A percentile compares a stretch with the other conserved stretches of the same genome.
phyloP scores from a whole-genome alignment of 306 rosid species.

The Lathyrus sativus region DNA sequence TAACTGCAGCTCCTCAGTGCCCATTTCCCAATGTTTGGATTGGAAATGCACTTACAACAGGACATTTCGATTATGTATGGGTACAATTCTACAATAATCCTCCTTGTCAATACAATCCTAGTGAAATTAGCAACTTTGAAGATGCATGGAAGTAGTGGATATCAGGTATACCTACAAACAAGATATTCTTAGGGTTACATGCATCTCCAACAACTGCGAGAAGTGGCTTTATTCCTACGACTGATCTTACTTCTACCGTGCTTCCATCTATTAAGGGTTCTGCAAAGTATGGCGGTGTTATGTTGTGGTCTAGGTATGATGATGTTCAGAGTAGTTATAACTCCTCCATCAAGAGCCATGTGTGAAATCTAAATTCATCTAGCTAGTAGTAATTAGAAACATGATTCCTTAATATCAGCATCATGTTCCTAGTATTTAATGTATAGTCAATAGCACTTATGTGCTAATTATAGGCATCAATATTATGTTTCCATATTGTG shows the following conservation, averaged over 20 bases:
- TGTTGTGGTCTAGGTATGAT: slow-evolving; percentile 52
- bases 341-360: slow-evolving; percentile 37
- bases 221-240: slow-evolving; percentile 40
- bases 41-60: too few species aligned
- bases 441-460: too few species aligned
- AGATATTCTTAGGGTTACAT: slow-evolving; percentile 47
- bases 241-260: slow-evolving; percentile 44
- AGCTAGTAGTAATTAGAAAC: not conserved
- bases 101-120: not conserved
- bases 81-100: not conserved
- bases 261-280: slow-evolving; percentile 44
- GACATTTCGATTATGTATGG: not conserved
- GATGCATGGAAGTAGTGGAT: slow-evolving; percentile 41
- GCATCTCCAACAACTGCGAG: slow-evolving; percentile 43
- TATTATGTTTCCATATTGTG: too few species aligned
- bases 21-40: slow-evolving; percentile 45
- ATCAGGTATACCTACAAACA: slow-evolving; percentile 35
- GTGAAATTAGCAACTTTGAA: not conserved
- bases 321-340: slow-evolving; percentile 47
- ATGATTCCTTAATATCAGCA: too few species aligned
- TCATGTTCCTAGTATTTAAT: too few species aligned
- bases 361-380: slow-evolving; percentile 12
- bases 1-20: slow-evolving; percentile 52
- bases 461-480: too few species aligned
- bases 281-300: slow-evolving; percentile 46